A percentile compares a stretch with the other conserved stretches of the same genome.
Evolutionary conservation across 2,329 filamentous ascomycete genomes (phyloP).

Genomic region (Fusarium sp.): DNA sequence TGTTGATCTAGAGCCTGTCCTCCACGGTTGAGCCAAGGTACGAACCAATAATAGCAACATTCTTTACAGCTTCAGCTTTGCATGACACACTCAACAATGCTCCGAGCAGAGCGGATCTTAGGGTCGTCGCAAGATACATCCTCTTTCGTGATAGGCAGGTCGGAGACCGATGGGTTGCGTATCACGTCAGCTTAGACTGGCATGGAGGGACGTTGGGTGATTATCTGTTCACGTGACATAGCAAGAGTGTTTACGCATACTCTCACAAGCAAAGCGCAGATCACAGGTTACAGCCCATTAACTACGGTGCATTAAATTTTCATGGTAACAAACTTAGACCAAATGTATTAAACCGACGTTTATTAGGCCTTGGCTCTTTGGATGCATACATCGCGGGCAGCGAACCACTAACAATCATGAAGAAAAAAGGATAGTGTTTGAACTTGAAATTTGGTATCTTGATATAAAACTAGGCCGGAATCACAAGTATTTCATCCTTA

Average conservation of each 20-base stretch:
- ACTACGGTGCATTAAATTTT: too few species aligned
- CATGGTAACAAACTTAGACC: not conserved
- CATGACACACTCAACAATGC: slow-evolving; percentile 24
- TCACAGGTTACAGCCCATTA: not conserved
- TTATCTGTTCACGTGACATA: slow-evolving; percentile 14
- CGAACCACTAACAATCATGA: not conserved
- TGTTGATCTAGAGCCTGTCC: not conserved
- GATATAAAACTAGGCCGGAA: not conserved
- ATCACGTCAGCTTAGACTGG: not conserved
- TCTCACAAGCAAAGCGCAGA: not conserved
- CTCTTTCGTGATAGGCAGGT: not conserved
- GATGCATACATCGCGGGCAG: too few species aligned
- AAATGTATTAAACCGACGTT: not conserved
- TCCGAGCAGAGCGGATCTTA: slow-evolving; percentile 35
- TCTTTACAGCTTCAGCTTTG: slow-evolving; percentile 42
- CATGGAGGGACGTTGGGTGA: not conserved
- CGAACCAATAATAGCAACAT: slow-evolving; percentile 53
- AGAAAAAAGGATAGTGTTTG: not conserved
- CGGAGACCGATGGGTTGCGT: not conserved
- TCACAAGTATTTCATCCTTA: not conserved
- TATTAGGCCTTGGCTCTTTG: not conserved
- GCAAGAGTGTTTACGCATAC: not conserved
- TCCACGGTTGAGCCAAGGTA: slow-evolving; percentile 8
- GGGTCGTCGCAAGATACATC: slow-evolving; percentile 31
- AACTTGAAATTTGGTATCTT: slow-evolving; percentile 30